Conservation (phyloP, 2,329 filamentous ascomycete species). For the Cordyceps pruinosa region DNA sequence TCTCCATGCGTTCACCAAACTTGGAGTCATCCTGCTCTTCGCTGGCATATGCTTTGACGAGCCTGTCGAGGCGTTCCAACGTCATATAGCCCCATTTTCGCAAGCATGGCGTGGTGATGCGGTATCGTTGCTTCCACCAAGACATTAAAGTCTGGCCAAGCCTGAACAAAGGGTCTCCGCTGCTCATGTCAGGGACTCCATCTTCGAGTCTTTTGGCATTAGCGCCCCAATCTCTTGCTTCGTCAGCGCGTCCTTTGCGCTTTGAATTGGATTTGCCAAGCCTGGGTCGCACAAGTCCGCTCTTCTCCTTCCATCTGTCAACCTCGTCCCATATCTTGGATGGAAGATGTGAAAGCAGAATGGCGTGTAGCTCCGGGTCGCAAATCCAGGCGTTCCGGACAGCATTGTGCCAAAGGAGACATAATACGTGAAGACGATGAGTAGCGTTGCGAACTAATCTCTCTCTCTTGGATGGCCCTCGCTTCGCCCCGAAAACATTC, state of each 20-base stretch:
- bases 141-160: slow-evolving; percentile 69
- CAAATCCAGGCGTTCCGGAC: slow-evolving; percentile 79
- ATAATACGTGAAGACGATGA: slow-evolving; percentile 84
- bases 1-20: slow-evolving; percentile 72
- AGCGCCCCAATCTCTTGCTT: slow-evolving; percentile 60
- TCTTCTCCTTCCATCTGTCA: slow-evolving; percentile 64
- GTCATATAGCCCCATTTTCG: slow-evolving; percentile 88
- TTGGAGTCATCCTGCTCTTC: slow-evolving; percentile 52
- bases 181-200: slow-evolving; percentile 68
- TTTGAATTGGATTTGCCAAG: slow-evolving; percentile 9
- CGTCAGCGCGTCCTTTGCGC: slow-evolving; percentile 24
- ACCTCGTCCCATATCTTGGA: slow-evolving; percentile 63
- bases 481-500: slow-evolving; percentile 61
- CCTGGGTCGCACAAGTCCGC: slow-evolving; percentile 44
- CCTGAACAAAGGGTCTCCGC: slow-evolving; percentile 72
- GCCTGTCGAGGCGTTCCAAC: slow-evolving; percentile 64
- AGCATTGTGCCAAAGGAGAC: slow-evolving; percentile 83
- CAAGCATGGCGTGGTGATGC: slow-evolving; percentile 67
- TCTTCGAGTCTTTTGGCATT: slow-evolving; percentile 63
- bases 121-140: slow-evolving; percentile 86
- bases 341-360: slow-evolving; percentile 67
- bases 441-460: slow-evolving; percentile 69
- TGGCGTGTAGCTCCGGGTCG: slow-evolving; percentile 67
- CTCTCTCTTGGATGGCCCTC: slow-evolving; percentile 80
- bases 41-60: slow-evolving; percentile 63